Percentiles rank a stretch among this genome's conserved stretches.
Conservation (phyloP, 1,139 yeast species). For the Pichia sp. region DNA sequence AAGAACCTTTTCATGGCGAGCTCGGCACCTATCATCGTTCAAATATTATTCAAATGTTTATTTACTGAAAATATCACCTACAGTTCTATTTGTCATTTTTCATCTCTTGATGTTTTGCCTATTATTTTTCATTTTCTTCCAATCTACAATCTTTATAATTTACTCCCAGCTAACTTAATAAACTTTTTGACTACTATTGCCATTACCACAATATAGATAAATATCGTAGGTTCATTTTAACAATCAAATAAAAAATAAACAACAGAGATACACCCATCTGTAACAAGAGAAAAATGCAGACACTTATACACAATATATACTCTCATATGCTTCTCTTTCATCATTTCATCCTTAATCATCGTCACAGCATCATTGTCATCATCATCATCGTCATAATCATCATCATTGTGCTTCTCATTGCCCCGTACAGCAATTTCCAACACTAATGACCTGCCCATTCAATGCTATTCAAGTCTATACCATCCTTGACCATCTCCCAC, state of each 20-base stretch:
- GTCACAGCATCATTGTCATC: background rate
- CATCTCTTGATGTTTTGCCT: background rate
- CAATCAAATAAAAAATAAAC: background rate
- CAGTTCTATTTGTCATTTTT: background rate
- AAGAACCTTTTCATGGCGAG: background rate
- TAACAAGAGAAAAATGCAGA: background rate
- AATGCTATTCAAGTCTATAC: conserved; percentile 86
- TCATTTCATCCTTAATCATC: background rate
- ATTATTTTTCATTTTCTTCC: background rate
- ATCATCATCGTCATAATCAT: background rate
- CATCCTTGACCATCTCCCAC: conserved; percentile 99
- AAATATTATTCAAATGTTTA: background rate
- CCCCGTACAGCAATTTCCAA: background rate
- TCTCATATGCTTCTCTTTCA: background rate
- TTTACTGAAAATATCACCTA: background rate
- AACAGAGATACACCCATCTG: background rate
- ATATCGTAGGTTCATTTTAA: background rate
- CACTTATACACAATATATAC: background rate
- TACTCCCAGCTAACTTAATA: background rate
- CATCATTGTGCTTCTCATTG: background rate
- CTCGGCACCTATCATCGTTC: background rate
- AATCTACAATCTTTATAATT: background rate
- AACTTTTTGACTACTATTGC: background rate
- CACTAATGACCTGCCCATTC: conserved; percentile 96
- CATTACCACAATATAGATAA: background rate